phyloP scores from a whole-genome alignment of 257 asterid genomes.

The Ajuga chamaepitys region DNA sequence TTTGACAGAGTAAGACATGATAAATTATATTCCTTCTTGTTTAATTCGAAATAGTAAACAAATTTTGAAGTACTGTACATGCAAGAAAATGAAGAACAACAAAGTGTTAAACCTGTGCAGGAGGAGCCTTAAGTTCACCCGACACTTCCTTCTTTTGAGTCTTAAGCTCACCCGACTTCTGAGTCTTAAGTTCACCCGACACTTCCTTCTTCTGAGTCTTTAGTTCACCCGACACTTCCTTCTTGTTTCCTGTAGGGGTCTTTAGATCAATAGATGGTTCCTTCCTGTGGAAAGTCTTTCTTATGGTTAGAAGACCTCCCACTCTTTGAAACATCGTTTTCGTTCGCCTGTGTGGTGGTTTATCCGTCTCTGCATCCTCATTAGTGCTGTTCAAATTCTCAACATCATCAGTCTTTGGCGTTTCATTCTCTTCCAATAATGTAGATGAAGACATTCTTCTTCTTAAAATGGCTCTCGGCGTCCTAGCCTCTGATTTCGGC shows the following conservation, averaged over 20 bases:
- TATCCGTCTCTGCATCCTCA: conserved; percentile 39
- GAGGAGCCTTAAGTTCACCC: neutral
- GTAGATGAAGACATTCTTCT: conserved; percentile 20
- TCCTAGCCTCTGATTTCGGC: conserved; percentile 50
- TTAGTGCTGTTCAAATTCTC: conserved; percentile 22
- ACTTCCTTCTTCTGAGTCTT: neutral
- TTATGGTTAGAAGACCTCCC: conserved; percentile 46
- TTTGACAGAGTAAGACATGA: neutral
- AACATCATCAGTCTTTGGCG: conserved; percentile 24
- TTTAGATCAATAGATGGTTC: conserved; percentile 26
- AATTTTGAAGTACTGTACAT: neutral
- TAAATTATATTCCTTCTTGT: neutral
- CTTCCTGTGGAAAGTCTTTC: conserved; percentile 37
- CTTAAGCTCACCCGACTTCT: no score
- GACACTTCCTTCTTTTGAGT: neutral
- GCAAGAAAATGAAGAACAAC: neutral
- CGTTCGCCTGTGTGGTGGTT: conserved; percentile 24
- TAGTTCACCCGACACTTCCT: neutral
- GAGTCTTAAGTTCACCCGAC: neutral
- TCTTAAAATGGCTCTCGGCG: conserved; percentile 33
- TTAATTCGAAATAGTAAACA: neutral
- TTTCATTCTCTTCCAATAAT: conserved; percentile 27
- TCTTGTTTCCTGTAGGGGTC: neutral
- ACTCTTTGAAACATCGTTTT: conserved; percentile 58
- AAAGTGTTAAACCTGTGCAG: neutral